Base-by-base conservation (phyloP, 129 eudicot genomes). In the Flaveria ramosissima region DNA sequence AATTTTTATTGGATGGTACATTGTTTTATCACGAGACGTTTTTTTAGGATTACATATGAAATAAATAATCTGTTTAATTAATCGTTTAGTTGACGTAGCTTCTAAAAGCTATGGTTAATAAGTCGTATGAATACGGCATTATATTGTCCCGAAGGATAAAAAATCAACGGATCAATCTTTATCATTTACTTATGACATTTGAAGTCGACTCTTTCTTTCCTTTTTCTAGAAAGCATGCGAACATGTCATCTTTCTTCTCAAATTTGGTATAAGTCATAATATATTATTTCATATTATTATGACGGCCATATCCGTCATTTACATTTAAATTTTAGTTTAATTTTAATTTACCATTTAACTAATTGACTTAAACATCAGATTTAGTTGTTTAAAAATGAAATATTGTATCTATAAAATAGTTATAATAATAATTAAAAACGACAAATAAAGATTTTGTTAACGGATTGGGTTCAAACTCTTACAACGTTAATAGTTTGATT, bases 221-320 rank as follows among this genome's bases (percentile, higher is more conserved):
- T 57, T 57, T 21, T 23, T 59, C 65, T 59, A 23, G 65, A 59
- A 23, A 59, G 65, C 65, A 59, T 59, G 65, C 14, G 11, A 21
- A 59, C 65, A 59, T 59, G 39, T 23, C 65, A 59, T 21, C 36
- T 30, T 30, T 60, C 13, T 9, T 48, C 53, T 48, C 53, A 48
- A 48, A 48, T 48, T 12, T 48, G 14, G 53, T 48, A 48, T 3
- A 36, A 48, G 6, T 48, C 14, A 13, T 48, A 13, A 9, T 57
- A 8, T 57, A n/a, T 55, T 19, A 52, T 52, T 52, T 52, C 17
- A 52, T 52, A 52, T 52, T 9, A 6, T 52, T 52, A 52, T 16
- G 48, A 9, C 55, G 19, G 17, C 19, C 19, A 14, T 50, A 50
- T 50, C 55, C 19, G 3, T 45, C 48, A 9, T 45, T n/a, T 50